Evolutionary conservation across 331 rosid species (phyloP), one percentile per base, ranked within the genome.

Genomic region (Ulmus americana): DNA sequence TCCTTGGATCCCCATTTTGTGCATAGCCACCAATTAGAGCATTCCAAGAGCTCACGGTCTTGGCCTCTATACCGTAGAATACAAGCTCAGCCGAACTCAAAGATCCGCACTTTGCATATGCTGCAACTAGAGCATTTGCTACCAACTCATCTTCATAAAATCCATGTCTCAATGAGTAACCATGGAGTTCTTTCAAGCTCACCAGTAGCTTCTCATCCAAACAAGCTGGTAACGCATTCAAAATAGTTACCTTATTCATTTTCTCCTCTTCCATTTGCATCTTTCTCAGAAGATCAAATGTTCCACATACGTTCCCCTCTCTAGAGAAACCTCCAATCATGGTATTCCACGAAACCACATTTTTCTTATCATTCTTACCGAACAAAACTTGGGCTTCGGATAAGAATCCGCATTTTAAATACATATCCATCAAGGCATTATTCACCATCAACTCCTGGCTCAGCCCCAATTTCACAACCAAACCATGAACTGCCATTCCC

Each of bases 331-430:
- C 88, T n/a, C 88, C 78, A 2, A 88, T 81, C 78, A 91, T 73
- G 67, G 96, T 74, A 81, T 88, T 91, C 97, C 97, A 88, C 5
- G 96, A 80, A 59, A 91, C 90, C 73, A 83, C 82, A 80, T 74
- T 91, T 71, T 71, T 88, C 59, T 64, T 76, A 50, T 63, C 72
- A 57, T 61, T 86, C 83, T 42, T 64, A 62, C 63, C 69, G 70
- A 91, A 88, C 71, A 88, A 45, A 65, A 67, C 11, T 6, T 2
- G 67, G 0, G 92, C 96, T 50, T 84, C 83, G 1, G 43, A 14
- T 39, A 80, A 67, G 85, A 5, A 79, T 42, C 92, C 85, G 5
- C 97, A 83, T 80, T 91, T 88, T 2, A 75, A 79, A 60, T 91
- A 91, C 97, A 91, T 88, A 58, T 88, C 92, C 59, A 80, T 59